A percentile compares a stretch with the other conserved stretches of the same genome.
phyloP scores from a whole-genome alignment of 768 basidiomycete species.

The Boletales sp. region DNA sequence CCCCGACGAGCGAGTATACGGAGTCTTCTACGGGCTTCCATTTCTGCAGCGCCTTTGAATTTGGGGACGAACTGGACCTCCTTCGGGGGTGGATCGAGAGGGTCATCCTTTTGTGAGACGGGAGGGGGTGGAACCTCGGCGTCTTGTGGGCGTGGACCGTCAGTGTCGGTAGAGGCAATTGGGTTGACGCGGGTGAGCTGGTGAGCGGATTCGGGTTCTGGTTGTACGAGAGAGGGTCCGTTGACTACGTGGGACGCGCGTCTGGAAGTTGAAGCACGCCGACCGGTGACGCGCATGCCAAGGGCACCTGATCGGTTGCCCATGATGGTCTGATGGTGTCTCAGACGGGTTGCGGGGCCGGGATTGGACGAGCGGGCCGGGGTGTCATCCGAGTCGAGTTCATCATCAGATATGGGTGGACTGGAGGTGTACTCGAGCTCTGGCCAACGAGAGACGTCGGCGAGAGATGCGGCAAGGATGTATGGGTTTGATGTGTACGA shows the following conservation, averaged over 20 bases:
- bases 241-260: conserved; percentile 34
- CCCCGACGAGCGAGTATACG: conserved; percentile 62
- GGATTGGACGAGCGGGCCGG: background rate
- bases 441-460: conserved; percentile 80
- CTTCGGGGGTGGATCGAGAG: conserved; percentile 41
- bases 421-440: conserved; percentile 71
- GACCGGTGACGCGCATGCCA: conserved; percentile 74
- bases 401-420: conserved; percentile 72
- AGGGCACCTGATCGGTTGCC: conserved; percentile 64
- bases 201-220: conserved; percentile 8
- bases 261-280: conserved; percentile 51
- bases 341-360: conserved; percentile 47
- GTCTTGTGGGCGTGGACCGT: conserved; percentile 9
- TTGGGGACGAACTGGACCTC: conserved; percentile 66
- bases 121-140: background rate
- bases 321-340: conserved; percentile 89
- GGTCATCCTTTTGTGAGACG: conserved; percentile 10
- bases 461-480: conserved; percentile 72
- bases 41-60: conserved; percentile 82
- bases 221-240: conserved; percentile 2
- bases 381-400: conserved; percentile 42
- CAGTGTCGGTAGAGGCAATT: conserved; percentile 8
- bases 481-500: conserved; percentile 80
- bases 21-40: conserved; percentile 67
- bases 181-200: conserved; percentile 10